Evolutionary conservation across 495 filamentous ascomycete genomes (phyloP).

Genomic region (Apiosordaria backusii): DNA sequence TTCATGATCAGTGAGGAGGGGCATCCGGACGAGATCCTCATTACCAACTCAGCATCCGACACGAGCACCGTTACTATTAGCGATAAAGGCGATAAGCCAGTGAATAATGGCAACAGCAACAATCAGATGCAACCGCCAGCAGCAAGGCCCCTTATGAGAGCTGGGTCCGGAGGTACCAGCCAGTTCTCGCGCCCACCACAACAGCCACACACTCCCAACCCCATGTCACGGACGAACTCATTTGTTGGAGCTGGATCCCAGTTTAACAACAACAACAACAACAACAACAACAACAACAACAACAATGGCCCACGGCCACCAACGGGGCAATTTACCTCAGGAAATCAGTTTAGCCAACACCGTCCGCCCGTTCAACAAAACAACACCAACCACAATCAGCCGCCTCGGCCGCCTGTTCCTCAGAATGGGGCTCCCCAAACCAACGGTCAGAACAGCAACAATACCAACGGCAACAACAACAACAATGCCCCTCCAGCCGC

Average conservation of each 20-base stretch:
- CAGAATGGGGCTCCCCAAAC: slow-evolving; percentile 8
- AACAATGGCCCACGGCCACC: slow-evolving; percentile 17
- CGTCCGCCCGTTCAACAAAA: slow-evolving; percentile 24
- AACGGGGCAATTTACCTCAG: slow-evolving; percentile 14
- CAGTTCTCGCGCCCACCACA: slow-evolving; percentile 30
- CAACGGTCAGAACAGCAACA: slow-evolving; percentile 32
- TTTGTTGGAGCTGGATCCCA: slow-evolving; percentile 22
- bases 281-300: slow-evolving; percentile 12
- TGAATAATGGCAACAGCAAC: slow-evolving; percentile 14
- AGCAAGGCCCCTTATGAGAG: slow-evolving; percentile 25
- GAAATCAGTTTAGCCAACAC: slow-evolving; percentile 30
- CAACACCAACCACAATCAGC: slow-evolving; percentile 29
- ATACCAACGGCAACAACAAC: slow-evolving; percentile 9
- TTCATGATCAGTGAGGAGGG: slow-evolving; percentile 58
- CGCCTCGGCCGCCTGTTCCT: slow-evolving; percentile 29
- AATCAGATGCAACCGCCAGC: slow-evolving; percentile 38
- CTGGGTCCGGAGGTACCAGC: slow-evolving; percentile 26
- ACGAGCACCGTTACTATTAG: slow-evolving; percentile 3
- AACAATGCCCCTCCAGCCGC: slow-evolving; percentile 11
- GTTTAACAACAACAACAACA: slow-evolving; percentile 14
- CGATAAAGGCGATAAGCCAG: slow-evolving; percentile 1
- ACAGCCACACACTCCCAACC: slow-evolving; percentile 33
- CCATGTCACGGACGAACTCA: not conserved
- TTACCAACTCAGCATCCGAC: slow-evolving; percentile 24
- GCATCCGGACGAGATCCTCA: slow-evolving; percentile 61